Base-by-base conservation (phyloP, 164 flowering plant genomes). In the Protea cynaroides region DNA sequence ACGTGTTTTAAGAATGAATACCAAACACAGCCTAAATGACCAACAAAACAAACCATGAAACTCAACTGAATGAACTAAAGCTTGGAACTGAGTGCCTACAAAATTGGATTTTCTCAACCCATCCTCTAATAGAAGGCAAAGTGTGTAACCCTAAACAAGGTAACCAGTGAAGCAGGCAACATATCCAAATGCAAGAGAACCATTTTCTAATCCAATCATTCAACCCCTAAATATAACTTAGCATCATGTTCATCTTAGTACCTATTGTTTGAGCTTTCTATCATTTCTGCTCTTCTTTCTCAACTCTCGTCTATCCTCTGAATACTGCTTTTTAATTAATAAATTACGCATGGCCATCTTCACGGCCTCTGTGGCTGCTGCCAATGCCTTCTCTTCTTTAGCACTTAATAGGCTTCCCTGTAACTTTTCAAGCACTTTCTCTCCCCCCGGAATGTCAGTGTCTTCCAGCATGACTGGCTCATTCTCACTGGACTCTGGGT, bases 241-340 rank as follows among this genome's bases (percentile, higher is more conserved):
- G 34, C 24, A 50, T 12, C 19, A 17, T 56, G 14, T 13, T 3
- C 13, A 56, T 19, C 51, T n/a, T 14, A 29, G 40, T 9, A 17
- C 22, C 60, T 54, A 72, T 23, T 76, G 74, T 71, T 81, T 84
- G 50, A 59, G 63, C 67, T 85, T 89, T 71, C 69, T 83, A 65
- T 94, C 97, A 68, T 94, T 94, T 75, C 95, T 81, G 43, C 87
- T 78, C 69, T 78, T 79, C 78, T 94, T 94, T 70, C 89, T 84
- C 53, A 79, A 76, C 56, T 94, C 97, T 23, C 95, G 72, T 19
- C 76, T 87, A 64, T 87, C 96, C 0, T 54, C 54, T 0, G 91
- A 62, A 68, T 89, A 94, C 63, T 89, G 88, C 65, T 85, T 87
- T 68, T 94, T 94, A 43, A 78, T 85, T 50, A 89, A 67, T 66